A percentile compares a stretch with the other conserved stretches of the same genome.
Evolutionary conservation across 179 eudicot genomes (phyloP).

Genomic region (Sideroxylon spinosum): DNA sequence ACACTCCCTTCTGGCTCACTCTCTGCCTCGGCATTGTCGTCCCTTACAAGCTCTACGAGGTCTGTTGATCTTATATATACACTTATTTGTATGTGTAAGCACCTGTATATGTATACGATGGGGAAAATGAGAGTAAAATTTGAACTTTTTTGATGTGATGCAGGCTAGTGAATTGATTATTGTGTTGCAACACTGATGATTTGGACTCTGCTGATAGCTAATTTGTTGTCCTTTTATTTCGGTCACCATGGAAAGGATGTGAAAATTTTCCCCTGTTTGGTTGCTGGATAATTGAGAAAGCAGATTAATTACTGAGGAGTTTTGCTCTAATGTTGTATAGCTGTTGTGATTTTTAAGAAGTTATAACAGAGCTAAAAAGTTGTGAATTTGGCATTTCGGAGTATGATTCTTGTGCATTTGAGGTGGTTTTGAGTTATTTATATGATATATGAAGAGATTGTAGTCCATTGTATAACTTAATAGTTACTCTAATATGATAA

Average conservation of each 20-base stretch:
- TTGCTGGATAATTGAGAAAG: slow-evolving; percentile 11
- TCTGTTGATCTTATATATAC: slow-evolving; percentile 11
- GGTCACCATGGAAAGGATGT: not conserved
- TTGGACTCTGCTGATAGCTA: not conserved
- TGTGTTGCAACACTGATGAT: not conserved
- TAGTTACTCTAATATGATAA: not conserved
- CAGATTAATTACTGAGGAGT: not conserved
- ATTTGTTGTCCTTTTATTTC: not conserved
- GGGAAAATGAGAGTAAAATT: no score
- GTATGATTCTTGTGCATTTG: not conserved
- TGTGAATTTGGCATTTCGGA: not conserved
- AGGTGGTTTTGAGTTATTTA: not conserved
- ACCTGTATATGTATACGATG: not conserved
- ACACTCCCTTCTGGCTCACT: slow-evolving; percentile 96
- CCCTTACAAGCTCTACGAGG: slow-evolving; percentile 90
- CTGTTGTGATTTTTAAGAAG: not conserved
- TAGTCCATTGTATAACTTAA: not conserved
- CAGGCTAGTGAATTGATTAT: not conserved
- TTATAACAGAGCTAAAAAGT: not conserved
- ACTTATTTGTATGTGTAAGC: not conserved
- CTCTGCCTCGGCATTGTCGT: slow-evolving; percentile 91
- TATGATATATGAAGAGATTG: not conserved
- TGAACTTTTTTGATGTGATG: not conserved
- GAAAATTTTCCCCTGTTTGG: not conserved
- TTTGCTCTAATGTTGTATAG: not conserved